These are phyloP conservation scores for Cyclocybe cylindracea DNA, from an alignment of 768 basidiomycete species.

Conservation along the genomic window DNA sequence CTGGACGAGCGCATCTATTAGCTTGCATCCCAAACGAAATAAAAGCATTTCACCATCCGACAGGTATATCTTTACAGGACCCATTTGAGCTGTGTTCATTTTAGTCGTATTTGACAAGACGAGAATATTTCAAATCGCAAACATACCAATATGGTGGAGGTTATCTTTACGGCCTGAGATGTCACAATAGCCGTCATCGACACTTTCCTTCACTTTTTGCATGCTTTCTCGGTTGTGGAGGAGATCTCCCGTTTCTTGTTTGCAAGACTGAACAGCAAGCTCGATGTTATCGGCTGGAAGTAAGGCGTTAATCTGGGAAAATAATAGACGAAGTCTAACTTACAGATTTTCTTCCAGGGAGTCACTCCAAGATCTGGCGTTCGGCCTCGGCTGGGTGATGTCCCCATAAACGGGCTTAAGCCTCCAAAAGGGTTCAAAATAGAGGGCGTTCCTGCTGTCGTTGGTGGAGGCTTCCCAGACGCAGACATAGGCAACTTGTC, in stretches of 20 bases:
- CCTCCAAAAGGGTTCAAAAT: too few relatives aligned
- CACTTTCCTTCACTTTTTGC: constrained; percentile 69
- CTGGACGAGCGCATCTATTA: constrained; percentile 1
- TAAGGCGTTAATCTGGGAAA: constrained; percentile 1
- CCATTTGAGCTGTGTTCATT: constrained; percentile 53
- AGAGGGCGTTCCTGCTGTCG: too few relatives aligned
- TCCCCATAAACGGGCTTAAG: too few relatives aligned
- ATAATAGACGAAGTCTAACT: constrained; percentile 5
- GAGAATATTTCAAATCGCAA: not conserved
- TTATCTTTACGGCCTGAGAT: constrained; percentile 64
- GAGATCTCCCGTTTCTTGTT: constrained; percentile 61
- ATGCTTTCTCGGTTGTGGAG: constrained; percentile 68
- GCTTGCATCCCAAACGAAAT: not conserved
- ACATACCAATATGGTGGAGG: constrained; percentile 60
- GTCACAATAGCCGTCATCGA: constrained; percentile 86
- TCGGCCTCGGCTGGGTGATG: too few relatives aligned
- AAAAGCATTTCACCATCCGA: constrained; percentile 50
- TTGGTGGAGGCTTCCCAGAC: too few relatives aligned
- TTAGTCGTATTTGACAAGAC: not conserved
- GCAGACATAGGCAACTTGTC: too few relatives aligned
- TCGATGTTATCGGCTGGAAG: constrained; percentile 61
- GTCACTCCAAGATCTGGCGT: constrained; percentile 7
- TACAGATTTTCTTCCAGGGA: constrained; percentile 42
- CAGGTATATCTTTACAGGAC: constrained; percentile 60
- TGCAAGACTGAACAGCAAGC: constrained; percentile 72